These are phyloP conservation scores for Cutaneotrichosporon spelunceum DNA, from an alignment of 1,284 basidiomycete species.

Conservation along the genomic window DNA sequence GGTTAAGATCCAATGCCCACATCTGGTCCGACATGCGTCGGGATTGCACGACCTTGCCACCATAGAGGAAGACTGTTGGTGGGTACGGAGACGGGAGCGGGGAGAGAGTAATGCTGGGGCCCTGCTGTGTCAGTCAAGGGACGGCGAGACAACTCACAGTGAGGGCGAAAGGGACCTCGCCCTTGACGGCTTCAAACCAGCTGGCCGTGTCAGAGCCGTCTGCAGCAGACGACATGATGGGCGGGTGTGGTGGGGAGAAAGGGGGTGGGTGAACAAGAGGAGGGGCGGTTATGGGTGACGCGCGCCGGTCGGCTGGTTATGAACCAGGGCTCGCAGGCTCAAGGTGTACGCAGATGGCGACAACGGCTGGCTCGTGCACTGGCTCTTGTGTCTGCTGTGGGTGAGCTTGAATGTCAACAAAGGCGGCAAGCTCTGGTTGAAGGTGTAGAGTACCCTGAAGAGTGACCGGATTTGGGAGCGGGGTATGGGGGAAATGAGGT, in stretches of 20 bases:
- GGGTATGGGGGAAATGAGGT: background rate
- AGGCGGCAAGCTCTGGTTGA: background rate
- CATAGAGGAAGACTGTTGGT: slow-evolving; percentile 56
- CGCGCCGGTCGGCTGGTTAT: background rate
- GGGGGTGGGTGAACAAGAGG: slow-evolving; percentile 1
- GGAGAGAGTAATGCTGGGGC: slow-evolving; percentile 45
- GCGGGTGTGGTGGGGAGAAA: background rate
- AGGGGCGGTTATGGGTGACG: background rate
- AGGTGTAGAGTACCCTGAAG: background rate
- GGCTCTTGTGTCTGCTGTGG: background rate
- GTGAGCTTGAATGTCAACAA: background rate
- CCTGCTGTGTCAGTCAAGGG: slow-evolving; percentile 26
- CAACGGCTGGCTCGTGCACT: background rate
- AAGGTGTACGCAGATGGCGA: background rate
- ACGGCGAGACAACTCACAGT: slow-evolving; percentile 59
- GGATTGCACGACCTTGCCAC: slow-evolving; percentile 78
- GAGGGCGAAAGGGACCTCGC: slow-evolving; percentile 81
- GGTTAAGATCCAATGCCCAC: slow-evolving; percentile 76
- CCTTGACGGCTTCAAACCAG: slow-evolving; percentile 73
- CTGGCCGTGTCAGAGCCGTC: slow-evolving; percentile 64
- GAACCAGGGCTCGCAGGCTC: background rate
- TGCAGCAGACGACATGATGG: slow-evolving; percentile 2
- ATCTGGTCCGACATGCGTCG: slow-evolving; percentile 83
- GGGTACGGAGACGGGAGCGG: slow-evolving; percentile 36
- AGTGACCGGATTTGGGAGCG: background rate